These are phyloP conservation scores for Populus deltoides DNA, from an alignment of 345 rosid genomes.

Conservation along the genomic window DNA sequence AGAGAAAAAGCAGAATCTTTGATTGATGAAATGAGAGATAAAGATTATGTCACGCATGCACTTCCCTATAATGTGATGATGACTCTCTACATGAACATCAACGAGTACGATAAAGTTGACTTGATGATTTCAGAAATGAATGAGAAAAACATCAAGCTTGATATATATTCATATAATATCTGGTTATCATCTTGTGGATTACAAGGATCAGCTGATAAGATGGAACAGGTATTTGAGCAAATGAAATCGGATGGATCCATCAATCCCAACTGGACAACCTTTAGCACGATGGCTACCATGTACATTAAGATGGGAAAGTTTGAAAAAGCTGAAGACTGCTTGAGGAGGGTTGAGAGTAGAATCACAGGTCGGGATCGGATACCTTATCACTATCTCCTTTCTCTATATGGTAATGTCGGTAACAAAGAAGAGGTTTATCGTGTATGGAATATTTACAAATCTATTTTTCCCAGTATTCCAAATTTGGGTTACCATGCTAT, in stretches of 20 bases:
- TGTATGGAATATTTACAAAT: conserved; percentile 77
- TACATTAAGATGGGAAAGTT: conserved; percentile 68
- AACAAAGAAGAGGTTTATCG: conserved; percentile 68
- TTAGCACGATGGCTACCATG: conserved; percentile 88
- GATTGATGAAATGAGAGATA: conserved; percentile 60
- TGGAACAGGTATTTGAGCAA: conserved; percentile 74
- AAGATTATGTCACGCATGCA: conserved; percentile 55
- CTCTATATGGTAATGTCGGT: conserved; percentile 71
- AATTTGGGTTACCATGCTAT: conserved; percentile 82
- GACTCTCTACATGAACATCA: conserved; percentile 89
- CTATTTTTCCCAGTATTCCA: conserved; percentile 68
- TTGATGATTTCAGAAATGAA: conserved; percentile 68
- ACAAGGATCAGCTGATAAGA: conserved; percentile 57
- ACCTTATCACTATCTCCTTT: conserved; percentile 84
- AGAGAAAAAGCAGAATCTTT: conserved; percentile 71
- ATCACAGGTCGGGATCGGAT: conserved; percentile 75
- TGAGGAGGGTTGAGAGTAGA: conserved; percentile 75
- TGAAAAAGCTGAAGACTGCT: conserved; percentile 79
- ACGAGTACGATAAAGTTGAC: conserved; percentile 71
- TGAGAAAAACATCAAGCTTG: conserved; percentile 62
- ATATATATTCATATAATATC: conserved; percentile 85
- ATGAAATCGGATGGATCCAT: conserved; percentile 61
- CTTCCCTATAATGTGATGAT: conserved; percentile 95
- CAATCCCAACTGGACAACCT: conserved; percentile 86
- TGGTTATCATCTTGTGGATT: conserved; percentile 85